Conservation (phyloP, 2,329 filamentous ascomycete genomes). For the Clonostachys rhizophaga region DNA sequence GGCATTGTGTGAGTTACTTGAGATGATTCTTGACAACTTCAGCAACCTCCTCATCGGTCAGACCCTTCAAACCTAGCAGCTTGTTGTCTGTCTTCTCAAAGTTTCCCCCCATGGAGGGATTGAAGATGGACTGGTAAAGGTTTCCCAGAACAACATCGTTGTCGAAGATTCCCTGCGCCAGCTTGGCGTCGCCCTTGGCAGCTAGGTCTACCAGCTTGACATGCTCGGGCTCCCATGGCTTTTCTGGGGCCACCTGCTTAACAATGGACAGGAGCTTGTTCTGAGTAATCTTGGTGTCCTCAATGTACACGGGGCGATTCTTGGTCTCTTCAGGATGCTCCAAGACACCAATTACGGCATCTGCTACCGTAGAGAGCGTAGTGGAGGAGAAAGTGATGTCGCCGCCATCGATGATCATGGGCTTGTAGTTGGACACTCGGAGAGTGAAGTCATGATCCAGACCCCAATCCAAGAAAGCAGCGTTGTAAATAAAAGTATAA, state of each 20-base stretch:
- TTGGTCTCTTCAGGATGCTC: constrained; percentile 44
- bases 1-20: not conserved
- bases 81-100: constrained; percentile 33
- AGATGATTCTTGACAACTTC: constrained; percentile 14
- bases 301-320: constrained; percentile 43
- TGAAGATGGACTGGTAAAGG: constrained; percentile 22
- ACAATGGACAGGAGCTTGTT: constrained; percentile 35
- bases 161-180: constrained; percentile 20
- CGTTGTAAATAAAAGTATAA: constrained; percentile 50
- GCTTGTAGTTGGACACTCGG: constrained; percentile 28
- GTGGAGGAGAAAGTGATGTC: constrained; percentile 41
- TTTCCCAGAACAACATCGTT: constrained; percentile 21
- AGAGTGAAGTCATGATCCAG: constrained; percentile 34
- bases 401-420: constrained; percentile 44
- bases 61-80: constrained; percentile 35
- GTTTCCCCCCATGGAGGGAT: constrained; percentile 20
- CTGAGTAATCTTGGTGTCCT: constrained; percentile 38
- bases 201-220: constrained; percentile 17
- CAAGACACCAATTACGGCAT: constrained; percentile 43
- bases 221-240: constrained; percentile 39
- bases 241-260: constrained; percentile 40
- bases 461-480: constrained; percentile 57
- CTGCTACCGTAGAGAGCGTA: constrained; percentile 37
- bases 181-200: constrained; percentile 16
- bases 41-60: constrained; percentile 32